Evolutionary conservation across 441 rosid species (phyloP).

Genomic region (Erodium moschatum): DNA sequence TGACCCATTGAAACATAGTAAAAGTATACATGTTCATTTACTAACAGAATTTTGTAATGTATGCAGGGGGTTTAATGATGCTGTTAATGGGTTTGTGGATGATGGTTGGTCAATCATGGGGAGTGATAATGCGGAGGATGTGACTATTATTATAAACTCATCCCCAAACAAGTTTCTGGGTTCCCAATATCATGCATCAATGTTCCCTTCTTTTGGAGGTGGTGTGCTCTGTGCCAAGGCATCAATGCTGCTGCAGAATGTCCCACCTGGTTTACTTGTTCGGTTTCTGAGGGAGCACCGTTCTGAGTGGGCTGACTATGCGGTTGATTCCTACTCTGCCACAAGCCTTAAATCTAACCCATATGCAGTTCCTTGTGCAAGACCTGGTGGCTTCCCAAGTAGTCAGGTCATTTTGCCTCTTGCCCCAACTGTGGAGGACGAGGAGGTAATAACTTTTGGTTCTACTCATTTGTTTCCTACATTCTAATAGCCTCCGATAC

Average conservation of each 20-base stretch:
- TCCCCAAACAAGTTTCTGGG: constrained; percentile 60
- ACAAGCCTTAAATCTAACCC: constrained; percentile 67
- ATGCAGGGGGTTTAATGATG: constrained; percentile 84
- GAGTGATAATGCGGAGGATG: constrained; percentile 84
- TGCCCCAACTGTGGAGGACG: constrained; percentile 90
- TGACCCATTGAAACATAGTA: background rate
- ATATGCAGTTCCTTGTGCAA: constrained; percentile 77
- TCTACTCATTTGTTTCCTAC: constrained; percentile 52
- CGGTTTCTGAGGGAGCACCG: constrained; percentile 95
- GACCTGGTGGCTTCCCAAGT: constrained; percentile 84
- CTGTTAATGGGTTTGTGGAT: constrained; percentile 79
- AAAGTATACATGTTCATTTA: constrained; percentile 39
- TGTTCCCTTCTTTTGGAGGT: constrained; percentile 74
- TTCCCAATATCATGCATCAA: constrained; percentile 49
- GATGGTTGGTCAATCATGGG: constrained; percentile 85
- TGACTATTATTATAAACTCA: constrained; percentile 62
- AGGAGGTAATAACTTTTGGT: constrained; percentile 48
- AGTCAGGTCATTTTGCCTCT: constrained; percentile 93
- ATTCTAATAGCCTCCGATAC: constrained; percentile 20
- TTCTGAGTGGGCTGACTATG: constrained; percentile 96
- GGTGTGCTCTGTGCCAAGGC: constrained; percentile 96
- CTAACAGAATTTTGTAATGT: constrained; percentile 39
- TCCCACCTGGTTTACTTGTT: constrained; percentile 82
- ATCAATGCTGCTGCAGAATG: constrained; percentile 86
- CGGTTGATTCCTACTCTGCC: constrained; percentile 89